Conservation (phyloP, 257 asterid genomes). For the Sherardia arvensis region DNA sequence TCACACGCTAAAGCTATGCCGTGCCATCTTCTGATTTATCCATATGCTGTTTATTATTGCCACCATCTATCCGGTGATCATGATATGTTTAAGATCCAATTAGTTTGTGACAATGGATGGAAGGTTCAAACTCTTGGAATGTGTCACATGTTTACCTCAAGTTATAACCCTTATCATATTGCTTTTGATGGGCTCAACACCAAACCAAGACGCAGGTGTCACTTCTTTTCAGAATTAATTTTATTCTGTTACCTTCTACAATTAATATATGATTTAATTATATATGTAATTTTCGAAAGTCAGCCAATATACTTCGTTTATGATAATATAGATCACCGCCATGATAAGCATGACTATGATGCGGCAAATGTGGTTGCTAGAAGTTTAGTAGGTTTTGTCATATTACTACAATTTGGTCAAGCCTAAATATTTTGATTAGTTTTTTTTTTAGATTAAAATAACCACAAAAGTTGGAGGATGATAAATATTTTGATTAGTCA, state of each 20-base stretch:
- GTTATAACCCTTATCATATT: conserved; percentile 9
- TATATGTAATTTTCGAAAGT: too few relatives aligned
- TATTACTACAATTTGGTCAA: too few relatives aligned
- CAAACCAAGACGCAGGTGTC: conserved; percentile 16
- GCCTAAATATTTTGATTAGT: too few relatives aligned
- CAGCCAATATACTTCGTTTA: too few relatives aligned
- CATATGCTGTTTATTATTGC: conserved; percentile 73
- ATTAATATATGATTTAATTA: background rate
- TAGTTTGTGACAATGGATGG: conserved; percentile 13
- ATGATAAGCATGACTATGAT: too few relatives aligned
- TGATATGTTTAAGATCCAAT: conserved; percentile 26
- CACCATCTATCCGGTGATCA: conserved; percentile 51
- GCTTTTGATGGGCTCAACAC: conserved; percentile 11
- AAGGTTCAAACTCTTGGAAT: conserved; percentile 13
- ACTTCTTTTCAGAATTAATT: conserved; percentile 16
- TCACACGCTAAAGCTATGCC: conserved; percentile 31
- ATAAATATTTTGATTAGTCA: too few relatives aligned
- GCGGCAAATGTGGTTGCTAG: too few relatives aligned
- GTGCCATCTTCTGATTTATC: conserved; percentile 76
- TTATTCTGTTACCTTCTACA: conserved; percentile 10
- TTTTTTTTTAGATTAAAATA: too few relatives aligned
- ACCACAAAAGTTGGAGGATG: too few relatives aligned
- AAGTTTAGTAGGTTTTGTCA: too few relatives aligned
- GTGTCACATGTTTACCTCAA: conserved; percentile 22
- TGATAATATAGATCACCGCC: too few relatives aligned